These are phyloP conservation scores for Microsporum ferrugineum DNA, from an alignment of 2,329 filamentous ascomycete species.

Conservation along the genomic window DNA sequence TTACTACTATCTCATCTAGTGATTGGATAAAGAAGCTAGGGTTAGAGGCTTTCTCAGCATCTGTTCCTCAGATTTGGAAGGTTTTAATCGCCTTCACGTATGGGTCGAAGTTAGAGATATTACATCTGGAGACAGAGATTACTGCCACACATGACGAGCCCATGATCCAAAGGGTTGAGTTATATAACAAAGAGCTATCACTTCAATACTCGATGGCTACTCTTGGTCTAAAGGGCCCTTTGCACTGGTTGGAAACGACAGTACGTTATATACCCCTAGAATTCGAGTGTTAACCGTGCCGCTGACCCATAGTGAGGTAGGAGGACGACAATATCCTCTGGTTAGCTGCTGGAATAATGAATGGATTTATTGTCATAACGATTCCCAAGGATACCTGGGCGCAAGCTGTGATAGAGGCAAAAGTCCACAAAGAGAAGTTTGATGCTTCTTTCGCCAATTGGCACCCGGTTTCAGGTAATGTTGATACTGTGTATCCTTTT, in stretches of 20 bases:
- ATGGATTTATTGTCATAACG: not conserved
- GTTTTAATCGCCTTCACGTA: constrained; percentile 19
- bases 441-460: not conserved
- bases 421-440: not conserved
- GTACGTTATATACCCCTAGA: not conserved
- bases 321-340: not conserved
- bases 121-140: not conserved
- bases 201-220: not conserved
- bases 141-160: not conserved
- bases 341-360: constrained; percentile 5
- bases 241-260: not conserved
- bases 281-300: not conserved
- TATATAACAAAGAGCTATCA: not conserved
- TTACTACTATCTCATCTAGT: constrained; percentile 23
- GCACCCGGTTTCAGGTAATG: not conserved
- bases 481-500: not conserved
- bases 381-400: not conserved
- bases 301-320: not conserved
- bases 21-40: constrained; percentile 20
- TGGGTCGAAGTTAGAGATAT: constrained; percentile 20
- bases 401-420: not conserved
- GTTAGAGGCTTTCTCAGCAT: not conserved
- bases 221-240: constrained; percentile 4
- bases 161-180: not conserved
- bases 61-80: not conserved